Conservation (phyloP, 2,329 filamentous ascomycete genomes). For the Simplicillium aogashimaense region DNA sequence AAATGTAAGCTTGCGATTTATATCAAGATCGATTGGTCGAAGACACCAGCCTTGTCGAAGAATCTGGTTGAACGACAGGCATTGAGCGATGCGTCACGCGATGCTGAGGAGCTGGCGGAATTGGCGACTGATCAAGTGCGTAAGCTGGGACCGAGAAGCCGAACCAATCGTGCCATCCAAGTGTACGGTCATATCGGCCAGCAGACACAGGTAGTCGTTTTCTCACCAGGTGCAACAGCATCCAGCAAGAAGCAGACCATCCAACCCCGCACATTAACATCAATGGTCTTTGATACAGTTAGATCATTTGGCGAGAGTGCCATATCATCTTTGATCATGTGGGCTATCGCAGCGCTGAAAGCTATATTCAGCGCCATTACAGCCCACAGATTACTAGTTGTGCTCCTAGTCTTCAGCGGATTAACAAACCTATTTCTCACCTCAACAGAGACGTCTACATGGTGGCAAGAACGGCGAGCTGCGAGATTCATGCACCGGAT, state of each 20-base stretch:
- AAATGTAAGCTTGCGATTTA: conserved; percentile 87
- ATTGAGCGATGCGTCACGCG: conserved; percentile 61
- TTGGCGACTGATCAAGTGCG: conserved; percentile 69
- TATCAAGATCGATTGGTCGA: conserved; percentile 79
- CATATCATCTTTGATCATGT: conserved; percentile 67
- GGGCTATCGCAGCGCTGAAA: conserved; percentile 56
- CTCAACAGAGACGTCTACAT: conserved; percentile 61
- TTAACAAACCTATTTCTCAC: conserved; percentile 67
- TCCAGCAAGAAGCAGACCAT: conserved; percentile 47
- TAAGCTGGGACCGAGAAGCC: conserved; percentile 61
- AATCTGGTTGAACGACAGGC: conserved; percentile 60
- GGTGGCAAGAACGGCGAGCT: conserved; percentile 80
- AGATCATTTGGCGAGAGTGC: conserved; percentile 68
- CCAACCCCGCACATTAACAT: conserved; percentile 51
- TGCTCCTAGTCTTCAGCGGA: conserved; percentile 57
- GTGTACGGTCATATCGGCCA: conserved; percentile 70
- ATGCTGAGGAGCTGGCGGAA: conserved; percentile 66
- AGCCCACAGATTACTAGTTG: conserved; percentile 65
- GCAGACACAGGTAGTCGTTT: conserved; percentile 53
- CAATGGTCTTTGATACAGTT: conserved; percentile 62
- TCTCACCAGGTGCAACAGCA: conserved; percentile 39
- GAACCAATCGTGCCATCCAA: conserved; percentile 67
- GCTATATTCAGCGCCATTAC: conserved; percentile 58
- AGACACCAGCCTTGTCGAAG: conserved; percentile 50
- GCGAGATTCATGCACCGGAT: conserved; percentile 71